These are phyloP conservation scores for Lentinula boryana DNA, from an alignment of 768 basidiomycete species.

Conservation along the genomic window DNA sequence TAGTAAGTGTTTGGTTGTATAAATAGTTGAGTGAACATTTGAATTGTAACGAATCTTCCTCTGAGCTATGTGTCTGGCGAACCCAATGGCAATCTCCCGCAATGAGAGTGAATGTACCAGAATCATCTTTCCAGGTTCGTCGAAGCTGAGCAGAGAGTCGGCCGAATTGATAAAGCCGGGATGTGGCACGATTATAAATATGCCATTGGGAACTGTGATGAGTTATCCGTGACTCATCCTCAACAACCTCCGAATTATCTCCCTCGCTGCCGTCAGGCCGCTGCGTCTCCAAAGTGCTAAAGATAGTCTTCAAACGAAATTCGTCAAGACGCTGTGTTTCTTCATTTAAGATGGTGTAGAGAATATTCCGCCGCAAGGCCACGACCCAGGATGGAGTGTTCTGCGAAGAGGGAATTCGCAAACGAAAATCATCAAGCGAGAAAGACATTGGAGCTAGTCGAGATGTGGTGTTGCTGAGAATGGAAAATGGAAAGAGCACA, in stretches of 20 bases:
- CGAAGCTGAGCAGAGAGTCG: conserved; percentile 31
- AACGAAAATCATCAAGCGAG: conserved; percentile 28
- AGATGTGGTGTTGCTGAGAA: conserved; percentile 30
- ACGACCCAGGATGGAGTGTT: conserved; percentile 32
- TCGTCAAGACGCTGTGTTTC: conserved; percentile 33
- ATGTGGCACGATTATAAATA: conserved; percentile 22
- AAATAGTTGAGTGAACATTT: background rate
- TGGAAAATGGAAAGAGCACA: conserved; percentile 26
- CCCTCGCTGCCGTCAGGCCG: conserved; percentile 8
- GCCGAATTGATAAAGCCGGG: conserved; percentile 34
- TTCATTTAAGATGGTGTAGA: conserved; percentile 32
- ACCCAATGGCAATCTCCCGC: conserved; percentile 31
- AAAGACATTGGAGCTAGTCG: conserved; percentile 27
- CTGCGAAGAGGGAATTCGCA: conserved; percentile 26
- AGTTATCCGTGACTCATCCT: conserved; percentile 27
- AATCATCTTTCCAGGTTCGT: conserved; percentile 27
- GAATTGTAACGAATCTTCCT: background rate
- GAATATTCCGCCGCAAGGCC: conserved; percentile 27
- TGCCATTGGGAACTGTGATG: conserved; percentile 27
- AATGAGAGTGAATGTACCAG: conserved; percentile 34
- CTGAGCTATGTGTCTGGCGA: conserved; percentile 19
- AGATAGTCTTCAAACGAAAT: conserved; percentile 25
- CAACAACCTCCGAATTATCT: conserved; percentile 9
- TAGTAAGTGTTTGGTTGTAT: background rate
- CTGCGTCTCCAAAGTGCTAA: conserved; percentile 15